Evolutionary conservation across 176 grass and related monocot species (phyloP), one percentile per base, ranked within the genome.

Genomic region (Zoysia pacifica): DNA sequence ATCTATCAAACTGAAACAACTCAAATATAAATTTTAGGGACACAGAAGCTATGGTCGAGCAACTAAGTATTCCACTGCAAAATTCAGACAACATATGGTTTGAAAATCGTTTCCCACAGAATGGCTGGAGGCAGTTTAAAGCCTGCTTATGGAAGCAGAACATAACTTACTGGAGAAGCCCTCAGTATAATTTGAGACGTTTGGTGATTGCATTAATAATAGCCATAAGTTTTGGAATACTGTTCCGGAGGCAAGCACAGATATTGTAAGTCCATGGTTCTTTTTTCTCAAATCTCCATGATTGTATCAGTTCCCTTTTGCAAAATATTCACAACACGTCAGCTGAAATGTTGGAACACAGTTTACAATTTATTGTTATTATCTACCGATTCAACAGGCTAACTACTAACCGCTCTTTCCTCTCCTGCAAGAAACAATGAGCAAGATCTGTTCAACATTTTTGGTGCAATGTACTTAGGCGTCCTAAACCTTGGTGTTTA

Each of bases 111-210:
- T 89, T 80, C 19, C 64, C 74, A 16, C 90, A 86, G 18, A 92
- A 73, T 65, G 16, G 59, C 20, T 84, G 90, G 90, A 80, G 28
- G 6, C 86, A 89, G 42, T 93, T 89, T 67, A 93, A 84, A 82
- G 90, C 90, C 62, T 93, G 86, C 42, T 63, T 93, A 40, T 93
- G 86, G 90, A 93, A 93, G 63, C 90, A 93, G 80, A 76, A 65
- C 14, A 73, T 89, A 76, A 86, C 69, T 28, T 93, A 93, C 74
- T 89, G 90, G 86, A 89, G 90, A 84, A 89, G 83, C 71, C 83
- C 86, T 86, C 77, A 79, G 48, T 93, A 93, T 38, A 93, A 93
- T 55, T 80, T 84, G 59, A 72, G 77, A 15, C 75, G 86, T 63
- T 86, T 89, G 68, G 44, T 73, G 19, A 84, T 86, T 28, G 83